Evolutionary conservation across 805 yeast genomes (phyloP), one percentile per base, ranked within the genome.

Genomic region (Zygoascus ofunaensis): DNA sequence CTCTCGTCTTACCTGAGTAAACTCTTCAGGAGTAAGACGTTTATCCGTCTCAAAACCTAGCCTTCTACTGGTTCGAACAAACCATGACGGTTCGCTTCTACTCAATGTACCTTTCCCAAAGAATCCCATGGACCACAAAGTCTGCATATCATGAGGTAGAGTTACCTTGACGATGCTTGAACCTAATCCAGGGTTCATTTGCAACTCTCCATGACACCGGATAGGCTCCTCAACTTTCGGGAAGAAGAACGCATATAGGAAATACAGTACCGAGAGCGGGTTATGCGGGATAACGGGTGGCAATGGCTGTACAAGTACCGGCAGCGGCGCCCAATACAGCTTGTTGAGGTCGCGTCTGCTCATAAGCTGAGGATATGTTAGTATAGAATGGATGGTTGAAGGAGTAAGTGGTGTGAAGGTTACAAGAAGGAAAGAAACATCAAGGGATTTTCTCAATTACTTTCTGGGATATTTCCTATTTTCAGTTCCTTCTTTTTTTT

Each of bases 21-120:
- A 62, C 48, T 86, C 94, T 64, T 92, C 98, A 18, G 81, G 69
- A 65, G 55, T 38, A 45, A 60, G 41, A 30, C 54, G 55, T 40
- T 64, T 57, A 41, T 60, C 60, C 19, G 60, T 71, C 21, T 61
- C 71, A 33, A 75, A 56, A 12, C 73, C 72, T 21, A 83, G 63
- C 35, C 86, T 61, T 39, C 79, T 68, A 26, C 65, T 62, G 1
- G 86, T 77, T 43, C 97, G 70, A n/a, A 67, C 69, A 37, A 59
- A 62, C 97, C 97, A 92, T 0, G 95, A 77, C 0, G 98, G 95
- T 58, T 92, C 97, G 46, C 94, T 82, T 50, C 98, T 70, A 30
- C 95, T 84, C 37, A 87, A 65, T 2, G 76, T 74, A 2, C 97
- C 98, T 57, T 90, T 92, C 4, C 98, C 98, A 58, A 87, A 92